Conservation (phyloP, 352 stramenopile species). For the Albugo candida region DNA sequence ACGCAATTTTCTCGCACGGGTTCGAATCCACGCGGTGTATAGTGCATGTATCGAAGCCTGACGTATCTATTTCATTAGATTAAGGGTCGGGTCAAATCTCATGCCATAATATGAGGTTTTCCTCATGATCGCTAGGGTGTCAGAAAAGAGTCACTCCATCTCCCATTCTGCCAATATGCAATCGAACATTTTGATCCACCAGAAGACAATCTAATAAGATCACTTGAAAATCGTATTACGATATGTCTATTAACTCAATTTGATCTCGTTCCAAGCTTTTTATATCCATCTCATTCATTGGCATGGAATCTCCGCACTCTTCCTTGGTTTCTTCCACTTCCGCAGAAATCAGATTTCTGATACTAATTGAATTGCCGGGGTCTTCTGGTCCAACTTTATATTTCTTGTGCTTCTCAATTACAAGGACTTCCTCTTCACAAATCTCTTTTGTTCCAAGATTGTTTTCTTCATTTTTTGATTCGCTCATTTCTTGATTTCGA, state of each 20-base stretch:
- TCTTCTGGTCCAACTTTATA: too few relatives aligned
- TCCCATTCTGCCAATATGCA: conserved; percentile 78
- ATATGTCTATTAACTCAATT: background rate
- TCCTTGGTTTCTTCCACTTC: conserved; percentile 3
- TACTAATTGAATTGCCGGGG: too few relatives aligned
- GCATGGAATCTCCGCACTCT: conserved; percentile 1
- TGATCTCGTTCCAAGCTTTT: background rate
- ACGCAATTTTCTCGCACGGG: conserved; percentile 10
- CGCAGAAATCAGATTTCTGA: background rate
- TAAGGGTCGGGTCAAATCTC: conserved; percentile 80
- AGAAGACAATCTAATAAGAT: too few relatives aligned
- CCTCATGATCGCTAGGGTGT: conserved; percentile 52
- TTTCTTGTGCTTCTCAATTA: too few relatives aligned
- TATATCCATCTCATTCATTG: conserved; percentile 2
- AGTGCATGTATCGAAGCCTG: conserved; percentile 78
- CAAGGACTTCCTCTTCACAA: too few relatives aligned
- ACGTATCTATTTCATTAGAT: conserved; percentile 79
- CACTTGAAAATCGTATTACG: background rate
- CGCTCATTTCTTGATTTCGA: conserved; percentile 56
- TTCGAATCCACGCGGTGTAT: conserved; percentile 32
- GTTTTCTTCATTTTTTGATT: conserved; percentile 31
- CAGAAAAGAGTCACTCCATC: conserved; percentile 55
- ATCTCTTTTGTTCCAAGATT: too few relatives aligned
- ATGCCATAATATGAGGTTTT: conserved; percentile 35
- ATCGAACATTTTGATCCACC: conserved; percentile 20